Percentiles rank a stretch among this genome's conserved stretches.
Conservation (phyloP, 2,329 filamentous ascomycete genomes). For the Karstenula rhodostoma region DNA sequence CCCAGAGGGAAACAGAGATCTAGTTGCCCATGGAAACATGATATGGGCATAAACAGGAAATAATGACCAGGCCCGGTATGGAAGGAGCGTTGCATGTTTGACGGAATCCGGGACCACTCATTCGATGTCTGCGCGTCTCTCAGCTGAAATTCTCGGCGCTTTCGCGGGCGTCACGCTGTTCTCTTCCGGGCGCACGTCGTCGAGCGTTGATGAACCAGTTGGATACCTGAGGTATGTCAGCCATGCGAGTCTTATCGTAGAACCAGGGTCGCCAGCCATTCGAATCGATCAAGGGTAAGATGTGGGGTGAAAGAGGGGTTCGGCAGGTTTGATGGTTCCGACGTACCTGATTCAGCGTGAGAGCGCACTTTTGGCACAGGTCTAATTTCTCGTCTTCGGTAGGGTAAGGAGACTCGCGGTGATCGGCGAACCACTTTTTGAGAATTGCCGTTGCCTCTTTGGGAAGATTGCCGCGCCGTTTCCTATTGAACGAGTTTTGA, state of each 20-base stretch:
- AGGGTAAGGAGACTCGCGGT: conserved; percentile 75
- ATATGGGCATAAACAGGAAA: neutral
- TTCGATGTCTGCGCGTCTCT: neutral
- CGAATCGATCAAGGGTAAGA: neutral
- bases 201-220: conserved; percentile 86
- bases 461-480: conserved; percentile 83
- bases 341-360: conserved; percentile 75
- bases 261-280: neutral
- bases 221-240: conserved; percentile 61
- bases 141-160: conserved; percentile 25
- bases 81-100: neutral
- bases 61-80: too few relatives aligned
- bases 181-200: conserved; percentile 58
- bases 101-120: neutral
- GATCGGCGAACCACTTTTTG: conserved; percentile 73
- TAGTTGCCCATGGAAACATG: neutral
- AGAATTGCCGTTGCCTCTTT: conserved; percentile 87
- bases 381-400: conserved; percentile 88
- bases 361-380: conserved; percentile 76
- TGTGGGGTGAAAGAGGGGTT: neutral
- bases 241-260: conserved; percentile 4
- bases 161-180: conserved; percentile 37
- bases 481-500: conserved; percentile 52
- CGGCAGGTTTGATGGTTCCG: conserved; percentile 16
- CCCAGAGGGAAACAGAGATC: neutral